Base-by-base conservation (phyloP, 352 stramenopile genomes). In the Phytopythium helicoides region DNA sequence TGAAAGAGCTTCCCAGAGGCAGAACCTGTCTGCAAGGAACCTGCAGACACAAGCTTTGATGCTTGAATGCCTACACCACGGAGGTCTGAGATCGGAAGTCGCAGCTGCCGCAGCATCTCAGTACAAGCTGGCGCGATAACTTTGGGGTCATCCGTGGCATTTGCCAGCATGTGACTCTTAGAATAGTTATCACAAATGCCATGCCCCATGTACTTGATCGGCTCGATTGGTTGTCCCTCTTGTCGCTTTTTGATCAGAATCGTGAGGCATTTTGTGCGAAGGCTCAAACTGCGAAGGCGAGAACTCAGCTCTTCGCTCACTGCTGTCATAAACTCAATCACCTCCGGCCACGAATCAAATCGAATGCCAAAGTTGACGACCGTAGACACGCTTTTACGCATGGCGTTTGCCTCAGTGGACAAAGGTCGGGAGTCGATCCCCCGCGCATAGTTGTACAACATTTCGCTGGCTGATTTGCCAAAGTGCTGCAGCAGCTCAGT, bases 321-420 rank as follows among this genome's bases (percentile, higher is more conserved):
- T 16, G 85, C 78, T 47, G 71, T 70, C 31, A 97, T 60, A 44
- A 97, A 97, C 15, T 76, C 66, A 1, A 81, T 86, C n/a, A 85
- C 72, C 23, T 90, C 73, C 28, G 81, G 54, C 62, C 76, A 83
- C 22, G 65, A 76, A n/a, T 92, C 71, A 35, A 97, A 96, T 0
- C 91, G 82, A 47, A 97, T 93, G 1, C 91, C 91, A 58, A 95
- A 97, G 62, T 96, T 97, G 9, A 97, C 77, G n/a, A 97, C 86
- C 2, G 91, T 87, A 12, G 87, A 95, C 4, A 97, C 82, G 40
- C 85, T 96, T 62, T 97, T 97, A 3, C 85, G 66, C 63, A 77
- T 82, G 62, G 81, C 70, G 35, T 81, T 89, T 0, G 66, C 62
- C 59, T 95, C 79, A 25, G 90, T 68, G 0, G 77, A 89, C 9